Base-by-base conservation (phyloP, 495 filamentous ascomycete species). In the Xeromyces bisporus region DNA sequence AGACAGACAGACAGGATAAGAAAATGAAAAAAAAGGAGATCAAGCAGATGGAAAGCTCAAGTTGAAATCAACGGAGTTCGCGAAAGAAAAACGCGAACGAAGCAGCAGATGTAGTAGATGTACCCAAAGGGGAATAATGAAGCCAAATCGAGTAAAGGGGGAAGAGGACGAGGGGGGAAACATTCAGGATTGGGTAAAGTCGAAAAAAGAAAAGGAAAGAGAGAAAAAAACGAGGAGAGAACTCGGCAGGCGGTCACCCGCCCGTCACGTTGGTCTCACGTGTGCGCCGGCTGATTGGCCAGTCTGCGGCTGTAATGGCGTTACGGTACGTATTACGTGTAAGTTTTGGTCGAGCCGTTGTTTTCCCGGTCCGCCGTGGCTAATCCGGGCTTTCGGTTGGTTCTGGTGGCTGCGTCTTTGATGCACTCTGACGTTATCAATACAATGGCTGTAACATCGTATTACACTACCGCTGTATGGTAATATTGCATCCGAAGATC, bases 131-230 rank as follows among this genome's bases (percentile, higher is more conserved):
- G 59, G 59, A 61, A 60, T 54, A 47, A 51, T 48, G 47, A 53
- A 54, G 55, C 57, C 59, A 49, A 64, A 63, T 63, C 59, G 59
- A 63, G 59, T 63, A 64, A 64, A 57, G 57, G 57, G 59, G n/a
- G n/a, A n/a, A n/a, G n/a, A 60, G 60, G 58, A 48, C 39, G 44
- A 41, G 35, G 28, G 35, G 31, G 20, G 36, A 26, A 27, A n/a
- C n/a, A n/a, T n/a, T n/a, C 29, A 37, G 31, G 33, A 36, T 41
- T 41, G 38, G 38, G 38, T 41, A 41, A 41, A 2, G 18, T 25
- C n/a, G 31, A 25, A 26, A 26, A 26, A 31, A 15, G 26, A 15
- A 14, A 14, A 14, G 26, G 4, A 28, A 14, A 15, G 26, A 15
- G 4, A 2, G 3, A 29, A 51, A 50, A 11, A 41, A 55, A 66